phyloP scores from a whole-genome alignment of 2,329 filamentous ascomycete genomes.

The Trichoderma hamatum region DNA sequence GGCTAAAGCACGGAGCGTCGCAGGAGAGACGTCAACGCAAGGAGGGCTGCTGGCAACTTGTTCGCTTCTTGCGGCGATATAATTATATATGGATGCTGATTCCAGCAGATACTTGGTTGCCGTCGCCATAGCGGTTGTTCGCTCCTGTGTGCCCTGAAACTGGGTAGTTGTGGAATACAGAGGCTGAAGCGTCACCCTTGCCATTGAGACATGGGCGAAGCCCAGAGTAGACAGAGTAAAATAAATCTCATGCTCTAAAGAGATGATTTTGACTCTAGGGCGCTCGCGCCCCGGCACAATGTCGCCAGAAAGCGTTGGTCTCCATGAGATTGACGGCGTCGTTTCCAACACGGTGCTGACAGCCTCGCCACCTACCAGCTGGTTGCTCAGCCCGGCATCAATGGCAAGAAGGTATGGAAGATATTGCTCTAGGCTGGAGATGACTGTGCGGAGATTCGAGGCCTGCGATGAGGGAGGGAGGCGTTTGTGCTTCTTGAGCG shows the following conservation, averaged over 20 bases:
- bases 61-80: slow-evolving; percentile 63
- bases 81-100: slow-evolving; percentile 76
- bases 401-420: slow-evolving; percentile 82
- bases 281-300: slow-evolving; percentile 65
- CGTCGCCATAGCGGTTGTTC: slow-evolving; percentile 68
- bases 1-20: slow-evolving; percentile 59
- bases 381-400: slow-evolving; percentile 68
- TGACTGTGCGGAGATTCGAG: slow-evolving; percentile 69
- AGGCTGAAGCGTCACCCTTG: slow-evolving; percentile 71
- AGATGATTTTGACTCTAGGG: slow-evolving; percentile 68
- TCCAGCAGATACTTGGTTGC: slow-evolving; percentile 79
- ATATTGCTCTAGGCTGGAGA: slow-evolving; percentile 73
- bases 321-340: slow-evolving; percentile 75
- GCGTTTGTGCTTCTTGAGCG: slow-evolving; percentile 86
- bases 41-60: slow-evolving; percentile 45
- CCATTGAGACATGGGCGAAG: slow-evolving; percentile 71
- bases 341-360: slow-evolving; percentile 68
- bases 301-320: slow-evolving; percentile 72
- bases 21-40: slow-evolving; percentile 57
- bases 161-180: slow-evolving; percentile 69
- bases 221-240: slow-evolving; percentile 79
- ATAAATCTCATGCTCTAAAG: slow-evolving; percentile 79
- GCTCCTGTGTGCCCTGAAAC: slow-evolving; percentile 65
- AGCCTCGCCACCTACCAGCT: slow-evolving; percentile 54
- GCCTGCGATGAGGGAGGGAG: slow-evolving; percentile 72